Evolutionary conservation across 2,329 filamentous ascomycete genomes (phyloP).

Genomic region (Xylariaceae sp.): DNA sequence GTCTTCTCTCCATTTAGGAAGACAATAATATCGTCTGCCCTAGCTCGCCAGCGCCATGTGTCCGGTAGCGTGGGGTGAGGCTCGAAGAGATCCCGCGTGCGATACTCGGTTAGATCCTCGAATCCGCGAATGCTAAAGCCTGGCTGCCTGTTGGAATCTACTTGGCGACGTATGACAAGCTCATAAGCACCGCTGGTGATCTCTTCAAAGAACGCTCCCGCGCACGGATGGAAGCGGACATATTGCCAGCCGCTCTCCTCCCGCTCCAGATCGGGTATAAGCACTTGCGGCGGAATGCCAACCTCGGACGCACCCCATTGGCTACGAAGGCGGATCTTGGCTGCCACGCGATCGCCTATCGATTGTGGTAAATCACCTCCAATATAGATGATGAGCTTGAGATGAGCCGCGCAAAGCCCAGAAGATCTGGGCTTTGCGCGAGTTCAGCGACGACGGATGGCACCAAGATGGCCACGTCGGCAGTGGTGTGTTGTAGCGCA

Average conservation of each 20-base stretch:
- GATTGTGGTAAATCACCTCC: conserved; percentile 35
- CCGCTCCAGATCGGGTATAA: conserved; percentile 15
- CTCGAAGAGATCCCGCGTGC: conserved; percentile 2
- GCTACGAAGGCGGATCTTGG: conserved; percentile 32
- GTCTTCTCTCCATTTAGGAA: conserved; percentile 3
- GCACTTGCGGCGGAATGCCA: conserved; percentile 21
- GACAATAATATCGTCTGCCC: conserved; percentile 2
- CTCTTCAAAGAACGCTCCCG: conserved; percentile 23
- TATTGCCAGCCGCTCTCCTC: conserved; percentile 29
- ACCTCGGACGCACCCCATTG: conserved; percentile 34
- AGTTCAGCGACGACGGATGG: conserved; percentile 36
- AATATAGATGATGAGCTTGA: conserved; percentile 33
- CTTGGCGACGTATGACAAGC: conserved; percentile 17
- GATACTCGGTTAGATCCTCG: conserved; percentile 11
- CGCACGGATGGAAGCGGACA: conserved; percentile 27
- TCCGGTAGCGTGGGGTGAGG: neutral
- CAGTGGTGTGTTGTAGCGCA: conserved; percentile 27
- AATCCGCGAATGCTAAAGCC: conserved; percentile 6
- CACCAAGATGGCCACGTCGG: conserved; percentile 30
- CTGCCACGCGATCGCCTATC: conserved; percentile 32
- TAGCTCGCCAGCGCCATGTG: conserved; percentile 1
- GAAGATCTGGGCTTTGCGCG: conserved; percentile 23
- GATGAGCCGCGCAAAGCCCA: conserved; percentile 28
- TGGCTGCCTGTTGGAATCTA: conserved; percentile 12
- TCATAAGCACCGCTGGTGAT: conserved; percentile 17